Conservation (phyloP, 2,329 filamentous ascomycete genomes). For the Teratosphaeria gauchensis region DNA sequence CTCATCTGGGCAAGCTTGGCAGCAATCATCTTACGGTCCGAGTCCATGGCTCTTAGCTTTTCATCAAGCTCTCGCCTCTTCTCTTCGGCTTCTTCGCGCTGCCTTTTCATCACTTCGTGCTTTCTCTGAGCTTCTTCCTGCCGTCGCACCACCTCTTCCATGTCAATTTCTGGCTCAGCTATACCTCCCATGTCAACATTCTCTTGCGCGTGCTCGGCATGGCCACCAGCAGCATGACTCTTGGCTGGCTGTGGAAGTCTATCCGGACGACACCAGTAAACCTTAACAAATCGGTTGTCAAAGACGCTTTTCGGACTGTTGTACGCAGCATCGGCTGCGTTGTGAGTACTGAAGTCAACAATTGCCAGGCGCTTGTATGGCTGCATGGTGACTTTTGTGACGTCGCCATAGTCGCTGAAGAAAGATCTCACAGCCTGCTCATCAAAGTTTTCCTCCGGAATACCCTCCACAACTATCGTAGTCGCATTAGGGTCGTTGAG, state of each 20-base stretch:
- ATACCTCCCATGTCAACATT: slow-evolving; percentile 11
- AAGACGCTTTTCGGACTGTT: slow-evolving; percentile 71
- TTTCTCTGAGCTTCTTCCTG: slow-evolving; percentile 64
- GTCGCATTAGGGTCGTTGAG: slow-evolving; percentile 54
- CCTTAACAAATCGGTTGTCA: slow-evolving; percentile 76
- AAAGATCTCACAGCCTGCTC: slow-evolving; percentile 58
- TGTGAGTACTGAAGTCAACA: slow-evolving; percentile 59
- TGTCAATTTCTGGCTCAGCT: slow-evolving; percentile 50
- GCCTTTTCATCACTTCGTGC: slow-evolving; percentile 55
- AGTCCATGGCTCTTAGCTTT: slow-evolving; percentile 53
- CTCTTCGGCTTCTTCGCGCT: slow-evolving; percentile 53
- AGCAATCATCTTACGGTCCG: slow-evolving; percentile 53
- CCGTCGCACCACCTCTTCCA: slow-evolving; percentile 57
- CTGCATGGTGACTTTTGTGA: slow-evolving; percentile 56
- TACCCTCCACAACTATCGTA: slow-evolving; percentile 66
- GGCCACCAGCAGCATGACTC: not conserved
- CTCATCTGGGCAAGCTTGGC: slow-evolving; percentile 53
- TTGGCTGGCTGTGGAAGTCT: slow-evolving; percentile 11
- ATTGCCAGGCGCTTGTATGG: slow-evolving; percentile 57
- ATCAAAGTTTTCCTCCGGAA: slow-evolving; percentile 60
- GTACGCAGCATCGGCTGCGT: slow-evolving; percentile 59
- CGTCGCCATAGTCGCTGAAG: slow-evolving; percentile 62
- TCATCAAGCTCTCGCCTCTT: slow-evolving; percentile 56
- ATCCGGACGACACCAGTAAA: slow-evolving; percentile 60
- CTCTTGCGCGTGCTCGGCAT: slow-evolving; percentile 12